phyloP scores from a whole-genome alignment of 768 basidiomycete species.

The Pisolithus orientalis region DNA sequence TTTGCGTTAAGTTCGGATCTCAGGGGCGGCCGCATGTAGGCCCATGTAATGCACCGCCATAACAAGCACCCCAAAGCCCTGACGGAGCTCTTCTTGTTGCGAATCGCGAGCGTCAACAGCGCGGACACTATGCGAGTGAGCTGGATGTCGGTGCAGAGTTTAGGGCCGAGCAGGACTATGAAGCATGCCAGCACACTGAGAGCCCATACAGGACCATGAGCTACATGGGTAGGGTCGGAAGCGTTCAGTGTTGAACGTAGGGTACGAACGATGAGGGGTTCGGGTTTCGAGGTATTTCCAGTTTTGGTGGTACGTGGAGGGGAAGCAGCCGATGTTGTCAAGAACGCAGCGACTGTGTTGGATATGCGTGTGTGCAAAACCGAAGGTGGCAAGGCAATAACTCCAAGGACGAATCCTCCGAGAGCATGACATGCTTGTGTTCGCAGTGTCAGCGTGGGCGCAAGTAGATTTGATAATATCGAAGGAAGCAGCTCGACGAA shows the following conservation, averaged over 20 bases:
- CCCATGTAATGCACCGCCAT: slow-evolving; percentile 66
- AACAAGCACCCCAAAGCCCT: slow-evolving; percentile 53
- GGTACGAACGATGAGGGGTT: slow-evolving; percentile 55
- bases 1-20: slow-evolving; percentile 17
- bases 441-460: slow-evolving; percentile 58
- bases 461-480: slow-evolving; percentile 57
- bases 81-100: slow-evolving; percentile 58
- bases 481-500: slow-evolving; percentile 57
- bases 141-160: slow-evolving; percentile 38
- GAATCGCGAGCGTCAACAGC: slow-evolving; percentile 49
- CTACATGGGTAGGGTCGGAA: slow-evolving; percentile 50
- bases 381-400: slow-evolving; percentile 41
- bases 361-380: slow-evolving; percentile 50
- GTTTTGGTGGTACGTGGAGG: slow-evolving; percentile 29
- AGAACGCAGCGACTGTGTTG: slow-evolving; percentile 37
- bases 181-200: slow-evolving; percentile 60
- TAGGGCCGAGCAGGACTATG: slow-evolving; percentile 59
- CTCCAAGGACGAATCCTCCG: slow-evolving; percentile 58
- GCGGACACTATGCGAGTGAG: slow-evolving; percentile 42
- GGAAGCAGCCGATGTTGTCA: slow-evolving; percentile 36
- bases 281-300: slow-evolving; percentile 30
- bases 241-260: slow-evolving; percentile 56
- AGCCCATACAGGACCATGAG: slow-evolving; percentile 77
- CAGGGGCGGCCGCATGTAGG: slow-evolving; percentile 51
- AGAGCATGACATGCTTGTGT: slow-evolving; percentile 72